Evolutionary conservation across 2,329 filamentous ascomycete genomes (phyloP), one percentile per base, ranked within the genome.

Genomic region (Dactylonectria macrodidyma): DNA sequence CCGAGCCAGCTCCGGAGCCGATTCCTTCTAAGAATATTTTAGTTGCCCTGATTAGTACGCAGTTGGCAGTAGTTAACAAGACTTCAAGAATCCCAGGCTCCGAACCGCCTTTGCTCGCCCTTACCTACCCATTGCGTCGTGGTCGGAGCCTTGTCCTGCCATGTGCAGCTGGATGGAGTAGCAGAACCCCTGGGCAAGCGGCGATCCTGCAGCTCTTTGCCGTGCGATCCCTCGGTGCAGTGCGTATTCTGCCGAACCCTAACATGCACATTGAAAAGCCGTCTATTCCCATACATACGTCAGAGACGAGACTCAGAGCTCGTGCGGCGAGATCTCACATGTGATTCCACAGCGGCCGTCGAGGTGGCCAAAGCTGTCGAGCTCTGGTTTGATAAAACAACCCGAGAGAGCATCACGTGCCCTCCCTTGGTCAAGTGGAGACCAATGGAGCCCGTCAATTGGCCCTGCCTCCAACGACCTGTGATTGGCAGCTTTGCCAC

Each of bases 401-500:
- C 57, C 22, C 12, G 44, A 24, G 1, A 22, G 44, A 33, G 57
- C 26, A 30, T 71, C 70, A 71, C 70, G 70, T 72, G 70, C 16
- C n/a, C 8, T 5, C 3, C 41, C 55, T 36, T 57, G 48, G 62
- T 16, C 48, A 30, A 30, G 65, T 59, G 62, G 62, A 14, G 48
- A 34, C 38, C 26, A 19, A 48, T 59, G 47, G 62, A 59, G 48
- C 44, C 36, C 7, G 10, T 41, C 62, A 62, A 75, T 73, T 73
- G 71, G 71, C 47, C 62, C 44, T 19, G 7, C 3, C 2, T 24
- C 54, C 36, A 51, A 3, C 10, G 46, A 6, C 7, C 16, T 60
- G 10, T 77, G 66, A 78, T 78, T 78, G 75, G 76, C 19, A 59
- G 58, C 48, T 65, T 57, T 48, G 59, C 66, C 65, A 68, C 67